A percentile compares a stretch with the other conserved stretches of the same genome.
These are phyloP conservation scores for Yamadazyma sp. DNA, from an alignment of 1,139 yeast genomes.

Conservation along the genomic window DNA sequence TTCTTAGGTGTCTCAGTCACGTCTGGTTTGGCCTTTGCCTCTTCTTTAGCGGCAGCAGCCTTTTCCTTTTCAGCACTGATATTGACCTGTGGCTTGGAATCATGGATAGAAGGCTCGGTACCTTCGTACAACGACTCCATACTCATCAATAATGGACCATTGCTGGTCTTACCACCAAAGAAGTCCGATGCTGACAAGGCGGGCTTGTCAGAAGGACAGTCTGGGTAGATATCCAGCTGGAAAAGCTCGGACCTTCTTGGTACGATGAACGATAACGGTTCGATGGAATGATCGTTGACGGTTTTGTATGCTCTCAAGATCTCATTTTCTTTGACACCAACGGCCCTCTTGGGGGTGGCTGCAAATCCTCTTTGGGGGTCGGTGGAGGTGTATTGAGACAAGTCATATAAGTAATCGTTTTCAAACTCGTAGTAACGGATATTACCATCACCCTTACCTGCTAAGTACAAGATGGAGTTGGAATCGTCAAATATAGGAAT, in stretches of 20 bases:
- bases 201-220: slow-evolving; percentile 77
- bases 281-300: slow-evolving; percentile 76
- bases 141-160: slow-evolving; percentile 78
- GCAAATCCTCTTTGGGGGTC: slow-evolving; percentile 98
- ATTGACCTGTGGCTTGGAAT: slow-evolving; percentile 32
- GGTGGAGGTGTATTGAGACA: slow-evolving; percentile 82
- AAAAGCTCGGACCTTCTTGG: slow-evolving; percentile 93
- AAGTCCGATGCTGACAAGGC: slow-evolving; percentile 81
- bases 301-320: slow-evolving; percentile 79
- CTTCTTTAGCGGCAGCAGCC: slow-evolving; percentile 20
- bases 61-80: slow-evolving; percentile 28
- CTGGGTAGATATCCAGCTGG: slow-evolving; percentile 91
- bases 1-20: slow-evolving; percentile 11
- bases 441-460: slow-evolving; percentile 98
- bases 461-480: slow-evolving; percentile 78
- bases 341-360: slow-evolving; percentile 77
- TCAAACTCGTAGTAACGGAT: slow-evolving; percentile 89
- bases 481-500: slow-evolving; percentile 88
- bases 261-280: slow-evolving; percentile 87
- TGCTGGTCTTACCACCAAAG: slow-evolving; percentile 71
- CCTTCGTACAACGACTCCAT: slow-evolving; percentile 83
- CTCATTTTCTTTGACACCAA: slow-evolving; percentile 81
- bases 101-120: slow-evolving; percentile 44
- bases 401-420: slow-evolving; percentile 74
- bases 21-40: slow-evolving; percentile 15